These are phyloP conservation scores for Plasmodium cynomolgi DNA, from an alignment of 169 alveolate species.

Conservation along the genomic window DNA sequence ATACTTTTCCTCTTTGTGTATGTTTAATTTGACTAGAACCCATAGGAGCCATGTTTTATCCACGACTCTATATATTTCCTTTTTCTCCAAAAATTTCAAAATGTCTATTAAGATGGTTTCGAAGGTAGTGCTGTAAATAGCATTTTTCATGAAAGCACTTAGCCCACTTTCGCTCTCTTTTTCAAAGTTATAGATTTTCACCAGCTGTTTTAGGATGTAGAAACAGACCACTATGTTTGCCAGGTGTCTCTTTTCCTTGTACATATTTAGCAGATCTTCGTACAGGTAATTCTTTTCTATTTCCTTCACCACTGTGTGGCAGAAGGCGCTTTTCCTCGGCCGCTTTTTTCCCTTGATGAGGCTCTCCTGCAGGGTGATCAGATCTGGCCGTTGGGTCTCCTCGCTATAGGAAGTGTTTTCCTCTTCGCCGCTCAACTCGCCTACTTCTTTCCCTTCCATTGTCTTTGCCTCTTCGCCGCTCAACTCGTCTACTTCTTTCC, in stretches of 20 bases:
- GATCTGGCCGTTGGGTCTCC: background rate
- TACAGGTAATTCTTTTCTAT: slow-evolving; percentile 52
- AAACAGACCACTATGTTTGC: slow-evolving; percentile 72
- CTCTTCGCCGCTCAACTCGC: background rate
- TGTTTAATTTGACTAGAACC: slow-evolving; percentile 45
- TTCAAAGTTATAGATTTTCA: slow-evolving; percentile 51
- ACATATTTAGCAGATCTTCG: slow-evolving; percentile 51
- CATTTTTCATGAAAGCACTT: slow-evolving; percentile 22
- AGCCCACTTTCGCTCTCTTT: slow-evolving; percentile 8
- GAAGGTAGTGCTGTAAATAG: slow-evolving; percentile 13
- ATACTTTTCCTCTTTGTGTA: slow-evolving; percentile 61
- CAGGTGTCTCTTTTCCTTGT: slow-evolving; percentile 39
- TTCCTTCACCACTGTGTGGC: slow-evolving; percentile 50
- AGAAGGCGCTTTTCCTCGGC: background rate
- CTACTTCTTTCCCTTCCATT: background rate
- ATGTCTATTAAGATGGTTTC: slow-evolving; percentile 43
- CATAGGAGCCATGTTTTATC: slow-evolving; percentile 73
- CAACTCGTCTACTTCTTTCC: background rate
- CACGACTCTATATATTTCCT: slow-evolving; percentile 61
- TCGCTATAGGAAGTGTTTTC: background rate
- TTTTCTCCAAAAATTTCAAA: slow-evolving; percentile 35
- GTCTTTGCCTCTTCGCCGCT: background rate
- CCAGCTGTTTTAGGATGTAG: slow-evolving; percentile 40
- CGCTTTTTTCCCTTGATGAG: background rate
- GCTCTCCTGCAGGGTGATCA: background rate